Evolutionary conservation across 2,329 filamentous ascomycete genomes (phyloP).

Genomic region (Aspergillus ruber): DNA sequence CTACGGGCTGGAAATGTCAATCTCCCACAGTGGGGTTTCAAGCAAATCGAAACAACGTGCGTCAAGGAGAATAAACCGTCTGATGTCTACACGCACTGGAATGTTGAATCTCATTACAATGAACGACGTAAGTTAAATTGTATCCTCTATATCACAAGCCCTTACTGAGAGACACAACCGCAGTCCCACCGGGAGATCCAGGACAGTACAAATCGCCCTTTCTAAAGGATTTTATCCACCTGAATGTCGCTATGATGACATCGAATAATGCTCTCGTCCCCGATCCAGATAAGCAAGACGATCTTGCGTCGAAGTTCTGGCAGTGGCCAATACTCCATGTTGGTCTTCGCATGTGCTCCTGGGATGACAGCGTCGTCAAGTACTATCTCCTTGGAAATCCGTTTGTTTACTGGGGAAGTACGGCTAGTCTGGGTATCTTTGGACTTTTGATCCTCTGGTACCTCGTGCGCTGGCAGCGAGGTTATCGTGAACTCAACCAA

Average conservation of each 20-base stretch:
- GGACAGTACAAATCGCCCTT: conserved; percentile 95
- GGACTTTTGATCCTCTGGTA: conserved; percentile 74
- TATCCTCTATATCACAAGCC: not conserved
- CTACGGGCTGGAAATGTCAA: conserved; percentile 92
- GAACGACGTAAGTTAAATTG: conserved; percentile 79
- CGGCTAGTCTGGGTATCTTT: conserved; percentile 67
- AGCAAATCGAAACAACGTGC: conserved; percentile 97
- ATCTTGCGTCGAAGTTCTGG: conserved; percentile 94
- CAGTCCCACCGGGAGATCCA: conserved; percentile 81
- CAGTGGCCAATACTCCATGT: conserved; percentile 96
- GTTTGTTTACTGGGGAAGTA: conserved; percentile 91
- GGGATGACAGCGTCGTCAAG: conserved; percentile 92
- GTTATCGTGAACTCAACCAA: conserved; percentile 73
- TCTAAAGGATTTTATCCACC: conserved; percentile 92
- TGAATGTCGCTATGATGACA: conserved; percentile 99
- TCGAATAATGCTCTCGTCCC: conserved; percentile 98
- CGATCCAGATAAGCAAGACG: conserved; percentile 97
- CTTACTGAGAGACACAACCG: not conserved
- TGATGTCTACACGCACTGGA: conserved; percentile 97
- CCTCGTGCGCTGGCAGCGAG: conserved; percentile 89
- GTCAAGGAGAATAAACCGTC: conserved; percentile 85
- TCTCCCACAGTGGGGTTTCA: conserved; percentile 98
- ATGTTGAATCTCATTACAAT: conserved; percentile 91
- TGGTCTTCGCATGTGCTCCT: conserved; percentile 95
- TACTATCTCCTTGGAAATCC: conserved; percentile 98